These are phyloP conservation scores for Chaetomium sp. DNA, from an alignment of 2,329 filamentous ascomycete species.

Conservation along the genomic window DNA sequence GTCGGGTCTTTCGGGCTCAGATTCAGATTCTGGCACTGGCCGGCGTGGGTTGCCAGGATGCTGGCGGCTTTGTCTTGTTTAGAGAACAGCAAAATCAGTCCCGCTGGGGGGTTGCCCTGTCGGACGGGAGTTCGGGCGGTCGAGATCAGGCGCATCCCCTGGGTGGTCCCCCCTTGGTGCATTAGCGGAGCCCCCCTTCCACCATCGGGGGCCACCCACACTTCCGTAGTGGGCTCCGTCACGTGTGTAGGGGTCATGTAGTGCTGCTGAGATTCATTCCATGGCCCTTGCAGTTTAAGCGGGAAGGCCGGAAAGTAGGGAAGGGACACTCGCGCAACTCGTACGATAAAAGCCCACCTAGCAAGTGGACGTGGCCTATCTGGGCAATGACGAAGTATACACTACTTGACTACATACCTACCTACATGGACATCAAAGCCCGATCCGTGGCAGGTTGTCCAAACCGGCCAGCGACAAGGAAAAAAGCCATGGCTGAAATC, in stretches of 20 bases:
- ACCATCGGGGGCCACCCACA: no score
- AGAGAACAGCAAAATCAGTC: conserved; percentile 14
- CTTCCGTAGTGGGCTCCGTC: conserved; percentile 9
- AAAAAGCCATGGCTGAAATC: no score
- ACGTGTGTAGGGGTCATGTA: conserved; percentile 18
- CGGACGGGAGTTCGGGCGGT: conserved; percentile 10
- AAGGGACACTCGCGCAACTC: background rate
- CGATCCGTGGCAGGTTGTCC: no score
- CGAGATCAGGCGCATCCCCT: conserved; percentile 19
- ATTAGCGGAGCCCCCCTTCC: conserved; percentile 15
- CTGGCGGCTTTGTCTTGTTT: conserved; percentile 14
- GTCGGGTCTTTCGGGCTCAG: background rate
- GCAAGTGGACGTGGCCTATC: no score
- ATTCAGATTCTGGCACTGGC: background rate
- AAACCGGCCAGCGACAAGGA: no score
- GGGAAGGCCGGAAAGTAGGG: background rate
- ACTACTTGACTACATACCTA: no score
- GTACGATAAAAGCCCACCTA: no score
- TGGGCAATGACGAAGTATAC: no score
- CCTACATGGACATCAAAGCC: no score
- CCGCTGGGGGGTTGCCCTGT: conserved; percentile 11
- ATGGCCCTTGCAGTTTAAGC: background rate
- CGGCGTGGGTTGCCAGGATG: conserved; percentile 15
- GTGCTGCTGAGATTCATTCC: conserved; percentile 2
- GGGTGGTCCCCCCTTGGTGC: conserved; percentile 6